A percentile compares a stretch with the other conserved stretches of the same genome.
Evolutionary conservation across 2,329 filamentous ascomycete species (phyloP).

Genomic region (Aspergillus sp.): DNA sequence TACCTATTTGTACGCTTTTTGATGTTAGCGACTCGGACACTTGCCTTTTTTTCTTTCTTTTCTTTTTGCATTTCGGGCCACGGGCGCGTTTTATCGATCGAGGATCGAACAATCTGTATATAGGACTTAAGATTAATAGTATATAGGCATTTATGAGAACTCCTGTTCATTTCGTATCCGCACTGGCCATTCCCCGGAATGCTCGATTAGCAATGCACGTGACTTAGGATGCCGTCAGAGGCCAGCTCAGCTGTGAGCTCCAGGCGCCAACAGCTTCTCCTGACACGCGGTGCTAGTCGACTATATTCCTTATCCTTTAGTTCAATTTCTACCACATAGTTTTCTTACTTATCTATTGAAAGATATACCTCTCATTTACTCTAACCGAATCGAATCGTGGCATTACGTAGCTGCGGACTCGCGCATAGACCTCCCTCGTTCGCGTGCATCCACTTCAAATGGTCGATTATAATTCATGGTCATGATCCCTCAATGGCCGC

Average conservation of each 20-base stretch:
- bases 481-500: constrained; percentile 40
- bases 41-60: too few relatives aligned
- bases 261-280: neutral
- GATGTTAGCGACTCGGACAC: too few relatives aligned
- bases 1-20: too few relatives aligned
- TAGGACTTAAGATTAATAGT: neutral
- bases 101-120: neutral
- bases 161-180: neutral
- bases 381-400: neutral
- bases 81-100: too few relatives aligned
- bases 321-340: neutral
- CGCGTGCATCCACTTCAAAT: constrained; percentile 19
- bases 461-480: constrained; percentile 17
- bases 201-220: constrained; percentile 18
- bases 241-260: constrained; percentile 1
- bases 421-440: neutral
- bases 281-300: neutral
- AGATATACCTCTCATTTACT: neutral
- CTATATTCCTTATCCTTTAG: neutral
- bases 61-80: too few relatives aligned
- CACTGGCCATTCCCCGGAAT: neutral
- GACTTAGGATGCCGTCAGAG: constrained; percentile 12
- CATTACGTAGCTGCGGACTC: neutral
- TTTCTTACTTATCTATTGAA: neutral
- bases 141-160: too few relatives aligned